These are phyloP conservation scores for Epichloe glyceriae DNA, from an alignment of 2,329 filamentous ascomycete genomes.

Conservation along the genomic window DNA sequence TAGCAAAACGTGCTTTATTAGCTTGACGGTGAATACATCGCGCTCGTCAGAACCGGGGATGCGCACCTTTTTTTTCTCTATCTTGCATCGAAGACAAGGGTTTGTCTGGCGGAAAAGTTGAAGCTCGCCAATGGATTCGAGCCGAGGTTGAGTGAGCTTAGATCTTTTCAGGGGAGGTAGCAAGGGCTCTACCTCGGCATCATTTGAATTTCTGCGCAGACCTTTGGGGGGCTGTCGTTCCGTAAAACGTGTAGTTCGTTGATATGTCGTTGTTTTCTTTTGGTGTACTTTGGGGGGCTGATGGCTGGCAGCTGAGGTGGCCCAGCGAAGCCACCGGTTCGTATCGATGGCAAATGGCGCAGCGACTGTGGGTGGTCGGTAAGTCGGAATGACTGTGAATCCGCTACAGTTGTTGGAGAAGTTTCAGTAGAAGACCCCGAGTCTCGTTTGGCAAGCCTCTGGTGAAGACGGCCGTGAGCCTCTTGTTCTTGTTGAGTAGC, in stretches of 20 bases:
- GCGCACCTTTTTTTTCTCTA: conserved; percentile 31
- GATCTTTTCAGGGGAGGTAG: conserved; percentile 42
- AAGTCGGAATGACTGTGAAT: conserved; percentile 1
- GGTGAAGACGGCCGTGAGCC: conserved; percentile 35
- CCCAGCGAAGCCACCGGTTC: conserved; percentile 1
- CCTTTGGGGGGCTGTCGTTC: not conserved
- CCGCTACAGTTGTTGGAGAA: conserved; percentile 3
- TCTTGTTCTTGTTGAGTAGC: conserved; percentile 36
- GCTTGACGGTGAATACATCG: not conserved
- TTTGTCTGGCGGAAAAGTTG: conserved; percentile 33
- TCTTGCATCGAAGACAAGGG: conserved; percentile 39
- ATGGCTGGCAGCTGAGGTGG: conserved; percentile 8
- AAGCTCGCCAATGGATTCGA: conserved; percentile 45
- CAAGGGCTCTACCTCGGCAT: conserved; percentile 36
- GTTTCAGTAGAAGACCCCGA: conserved; percentile 27
- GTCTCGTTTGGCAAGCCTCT: conserved; percentile 27
- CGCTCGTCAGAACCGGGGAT: not conserved
- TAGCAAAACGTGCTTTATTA: not conserved
- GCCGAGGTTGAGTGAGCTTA: conserved; percentile 36
- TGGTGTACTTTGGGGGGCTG: conserved; percentile 5
- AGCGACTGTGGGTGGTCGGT: not conserved
- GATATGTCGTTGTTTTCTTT: conserved; percentile 6
- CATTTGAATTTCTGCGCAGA: conserved; percentile 25
- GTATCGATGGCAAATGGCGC: conserved; percentile 1
- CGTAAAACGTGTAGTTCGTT: not conserved